Conservation (phyloP, 306 rosid species). For the Acacia acuminata region DNA sequence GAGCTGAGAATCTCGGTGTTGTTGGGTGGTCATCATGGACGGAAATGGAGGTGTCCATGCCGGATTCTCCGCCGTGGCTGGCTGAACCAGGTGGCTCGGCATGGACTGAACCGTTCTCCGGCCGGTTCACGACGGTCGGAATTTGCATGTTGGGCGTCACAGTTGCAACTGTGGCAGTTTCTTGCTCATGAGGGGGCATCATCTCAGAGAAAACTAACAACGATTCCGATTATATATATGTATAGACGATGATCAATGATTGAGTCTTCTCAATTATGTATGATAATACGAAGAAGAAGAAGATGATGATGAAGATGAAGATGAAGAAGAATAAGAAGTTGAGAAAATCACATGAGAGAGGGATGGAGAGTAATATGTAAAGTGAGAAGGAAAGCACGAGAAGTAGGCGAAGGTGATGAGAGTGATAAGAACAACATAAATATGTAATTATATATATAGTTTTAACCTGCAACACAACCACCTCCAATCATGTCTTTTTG, state of each 20-base stretch:
- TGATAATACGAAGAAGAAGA: neutral
- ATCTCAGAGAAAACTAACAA: constrained; percentile 18
- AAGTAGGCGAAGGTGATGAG: constrained; percentile 10
- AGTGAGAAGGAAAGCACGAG: constrained; percentile 18
- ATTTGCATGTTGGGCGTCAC: constrained; percentile 19
- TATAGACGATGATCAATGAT: neutral
- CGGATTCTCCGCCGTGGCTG: neutral
- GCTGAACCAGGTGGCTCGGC: constrained; percentile 36
- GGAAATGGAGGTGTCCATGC: constrained; percentile 19
- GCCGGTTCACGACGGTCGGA: constrained; percentile 32
- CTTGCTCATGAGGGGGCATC: constrained; percentile 68
- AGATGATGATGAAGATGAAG: neutral
- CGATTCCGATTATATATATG: neutral
- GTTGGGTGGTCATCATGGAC: constrained; percentile 10
- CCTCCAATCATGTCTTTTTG: neutral
- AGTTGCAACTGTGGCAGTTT: constrained; percentile 22
- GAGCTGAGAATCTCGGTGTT: constrained; percentile 35
- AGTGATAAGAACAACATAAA: neutral
- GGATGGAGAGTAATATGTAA: neutral
- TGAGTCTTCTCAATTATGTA: neutral
- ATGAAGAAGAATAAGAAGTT: neutral
- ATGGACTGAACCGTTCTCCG: constrained; percentile 49
- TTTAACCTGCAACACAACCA: neutral
- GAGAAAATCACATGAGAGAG: constrained; percentile 7
- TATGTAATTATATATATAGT: constrained; percentile 22